A percentile compares a stretch with the other conserved stretches of the same genome.
phyloP scores from a whole-genome alignment of 2,329 filamentous ascomycete species.

The Scytalidium lignicola region DNA sequence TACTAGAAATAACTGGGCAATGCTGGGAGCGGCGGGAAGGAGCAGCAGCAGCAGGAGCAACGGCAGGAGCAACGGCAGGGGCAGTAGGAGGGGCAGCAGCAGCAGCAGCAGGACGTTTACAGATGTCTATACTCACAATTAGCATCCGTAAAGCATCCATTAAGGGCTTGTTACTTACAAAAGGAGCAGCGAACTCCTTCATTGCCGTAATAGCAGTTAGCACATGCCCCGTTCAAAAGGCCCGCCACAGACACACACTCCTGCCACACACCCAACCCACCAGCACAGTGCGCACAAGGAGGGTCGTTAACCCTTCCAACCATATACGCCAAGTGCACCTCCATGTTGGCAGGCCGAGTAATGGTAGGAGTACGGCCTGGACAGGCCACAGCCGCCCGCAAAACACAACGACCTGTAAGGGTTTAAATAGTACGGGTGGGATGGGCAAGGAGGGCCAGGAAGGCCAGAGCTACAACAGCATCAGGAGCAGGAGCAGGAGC shows the following conservation, averaged over 20 bases:
- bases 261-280: neutral
- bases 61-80: too few relatives aligned
- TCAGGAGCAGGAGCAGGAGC: neutral
- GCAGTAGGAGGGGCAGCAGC: too few relatives aligned
- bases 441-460: neutral
- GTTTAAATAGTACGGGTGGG: constrained; percentile 1
- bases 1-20: too few relatives aligned
- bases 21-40: too few relatives aligned
- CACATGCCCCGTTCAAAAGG: constrained; percentile 3
- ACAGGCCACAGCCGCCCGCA: neutral
- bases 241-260: constrained; percentile 2
- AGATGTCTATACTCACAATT: too few relatives aligned
- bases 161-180: neutral
- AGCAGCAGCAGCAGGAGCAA: too few relatives aligned
- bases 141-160: too few relatives aligned
- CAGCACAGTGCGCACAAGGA: constrained; percentile 1
- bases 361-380: neutral
- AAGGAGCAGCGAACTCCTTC: constrained; percentile 5
- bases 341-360: constrained; percentile 3
- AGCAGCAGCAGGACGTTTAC: too few relatives aligned
- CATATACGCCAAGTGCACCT: constrained; percentile 3
- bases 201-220: constrained; percentile 7
- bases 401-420: neutral
- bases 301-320: neutral
- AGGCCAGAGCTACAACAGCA: neutral